Conservation (phyloP, 1,284 basidiomycete genomes). For the Coniferiporia weirii region DNA sequence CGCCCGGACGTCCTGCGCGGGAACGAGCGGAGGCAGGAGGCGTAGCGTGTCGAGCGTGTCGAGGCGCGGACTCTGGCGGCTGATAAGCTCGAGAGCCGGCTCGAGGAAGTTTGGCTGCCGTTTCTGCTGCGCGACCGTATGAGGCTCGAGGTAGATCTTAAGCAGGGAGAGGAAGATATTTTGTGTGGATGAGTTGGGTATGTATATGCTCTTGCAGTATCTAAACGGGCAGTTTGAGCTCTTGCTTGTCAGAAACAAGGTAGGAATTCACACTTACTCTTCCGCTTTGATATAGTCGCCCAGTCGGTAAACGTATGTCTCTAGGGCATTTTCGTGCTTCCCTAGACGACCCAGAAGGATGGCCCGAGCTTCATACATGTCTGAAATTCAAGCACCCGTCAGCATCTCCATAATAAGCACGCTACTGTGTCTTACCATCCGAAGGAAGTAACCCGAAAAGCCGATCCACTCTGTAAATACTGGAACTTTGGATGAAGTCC, state of each 20-base stretch:
- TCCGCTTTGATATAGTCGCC: conserved; percentile 84
- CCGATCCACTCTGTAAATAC: conserved; percentile 73
- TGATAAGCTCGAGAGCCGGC: conserved; percentile 82
- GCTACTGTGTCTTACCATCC: conserved; percentile 49
- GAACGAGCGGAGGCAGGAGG: conserved; percentile 84
- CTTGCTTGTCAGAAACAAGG: neutral
- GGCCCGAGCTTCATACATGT: conserved; percentile 84
- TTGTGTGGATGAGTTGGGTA: conserved; percentile 49
- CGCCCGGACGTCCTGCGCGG: conserved; percentile 69
- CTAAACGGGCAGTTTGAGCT: conserved; percentile 36
- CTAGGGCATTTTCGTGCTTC: conserved; percentile 88
- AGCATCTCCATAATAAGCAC: neutral
- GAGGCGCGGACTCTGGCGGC: conserved; percentile 75
- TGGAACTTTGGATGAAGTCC: conserved; percentile 69
- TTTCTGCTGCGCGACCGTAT: conserved; percentile 22
- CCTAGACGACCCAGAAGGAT: conserved; percentile 86
- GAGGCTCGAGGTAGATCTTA: conserved; percentile 81
- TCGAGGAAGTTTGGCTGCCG: conserved; percentile 48
- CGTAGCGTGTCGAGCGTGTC: conserved; percentile 78
- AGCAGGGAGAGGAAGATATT: conserved; percentile 82
- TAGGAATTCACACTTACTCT: conserved; percentile 47
- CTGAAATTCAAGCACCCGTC: conserved; percentile 31
- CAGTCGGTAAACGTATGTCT: conserved; percentile 86
- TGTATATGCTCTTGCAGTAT: conserved; percentile 82
- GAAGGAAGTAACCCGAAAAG: conserved; percentile 73